Evolutionary conservation across 495 filamentous ascomycete genomes (phyloP).

Genomic region (Podospora conica): DNA sequence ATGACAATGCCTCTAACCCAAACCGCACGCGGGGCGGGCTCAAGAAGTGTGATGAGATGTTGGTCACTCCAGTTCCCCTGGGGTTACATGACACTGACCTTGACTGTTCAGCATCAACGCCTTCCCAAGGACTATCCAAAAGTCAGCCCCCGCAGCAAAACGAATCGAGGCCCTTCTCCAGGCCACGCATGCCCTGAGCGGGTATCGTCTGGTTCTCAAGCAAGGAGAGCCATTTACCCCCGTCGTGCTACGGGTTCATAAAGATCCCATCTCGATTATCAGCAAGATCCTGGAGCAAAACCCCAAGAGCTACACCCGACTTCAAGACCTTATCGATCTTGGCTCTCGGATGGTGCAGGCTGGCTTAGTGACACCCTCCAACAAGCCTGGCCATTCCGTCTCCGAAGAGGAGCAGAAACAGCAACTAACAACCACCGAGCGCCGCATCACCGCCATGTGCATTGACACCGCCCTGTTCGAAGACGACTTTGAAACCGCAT

Average conservation of each 20-base stretch:
- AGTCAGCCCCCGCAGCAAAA: constrained; percentile 46
- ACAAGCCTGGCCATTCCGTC: constrained; percentile 19
- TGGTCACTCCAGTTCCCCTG: constrained; percentile 27
- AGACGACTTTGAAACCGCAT: constrained; percentile 94
- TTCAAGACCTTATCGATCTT: constrained; percentile 78
- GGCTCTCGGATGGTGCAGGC: constrained; percentile 70
- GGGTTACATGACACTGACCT: constrained; percentile 9
- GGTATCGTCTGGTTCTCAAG: constrained; percentile 82
- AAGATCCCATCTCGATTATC: constrained; percentile 78
- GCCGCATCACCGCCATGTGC: constrained; percentile 78
- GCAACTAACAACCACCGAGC: constrained; percentile 41
- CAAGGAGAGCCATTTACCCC: constrained; percentile 90
- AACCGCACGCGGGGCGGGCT: constrained; percentile 76
- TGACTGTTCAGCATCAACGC: constrained; percentile 51
- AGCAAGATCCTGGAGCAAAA: constrained; percentile 87
- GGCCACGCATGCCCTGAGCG: constrained; percentile 80
- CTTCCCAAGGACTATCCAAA: constrained; percentile 58
- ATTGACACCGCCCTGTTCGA: constrained; percentile 79
- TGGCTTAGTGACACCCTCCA: constrained; percentile 41
- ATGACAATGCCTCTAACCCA: constrained; percentile 87
- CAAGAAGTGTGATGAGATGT: constrained; percentile 80
- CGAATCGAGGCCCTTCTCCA: constrained; percentile 64
- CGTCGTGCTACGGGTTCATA: constrained; percentile 78
- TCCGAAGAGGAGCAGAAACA: constrained; percentile 26
- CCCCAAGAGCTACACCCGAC: constrained; percentile 71